These are phyloP conservation scores for Neofusicoccum laricinum DNA, from an alignment of 2,329 filamentous ascomycete species.

Conservation along the genomic window DNA sequence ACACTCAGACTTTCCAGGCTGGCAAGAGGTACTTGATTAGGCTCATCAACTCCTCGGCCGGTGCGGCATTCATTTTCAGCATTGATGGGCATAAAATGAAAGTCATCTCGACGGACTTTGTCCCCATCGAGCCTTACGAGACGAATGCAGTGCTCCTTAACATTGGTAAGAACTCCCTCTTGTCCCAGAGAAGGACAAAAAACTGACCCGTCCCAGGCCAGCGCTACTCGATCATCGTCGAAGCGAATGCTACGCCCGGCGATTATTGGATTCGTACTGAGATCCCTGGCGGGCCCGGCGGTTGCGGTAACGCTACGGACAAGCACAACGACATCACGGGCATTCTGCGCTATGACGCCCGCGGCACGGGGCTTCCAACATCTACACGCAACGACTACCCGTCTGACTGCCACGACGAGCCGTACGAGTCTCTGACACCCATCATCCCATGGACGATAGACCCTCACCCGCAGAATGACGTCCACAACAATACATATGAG, in stretches of 20 bases:
- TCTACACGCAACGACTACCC: slow-evolving; percentile 20
- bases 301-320: slow-evolving; percentile 29
- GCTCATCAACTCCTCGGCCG: slow-evolving; percentile 40
- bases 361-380: slow-evolving; percentile 18
- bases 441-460: slow-evolving; percentile 27
- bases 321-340: slow-evolving; percentile 23
- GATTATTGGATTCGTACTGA: slow-evolving; percentile 29
- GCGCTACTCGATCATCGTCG: slow-evolving; percentile 48
- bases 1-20: not conserved
- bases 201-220: slow-evolving; percentile 24
- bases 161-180: not conserved
- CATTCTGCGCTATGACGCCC: slow-evolving; percentile 24
- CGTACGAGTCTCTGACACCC: slow-evolving; percentile 23
- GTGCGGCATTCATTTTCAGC: slow-evolving; percentile 37
- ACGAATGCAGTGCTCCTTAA: slow-evolving; percentile 25
- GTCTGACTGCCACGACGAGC: slow-evolving; percentile 27
- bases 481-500: slow-evolving; percentile 23
- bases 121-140: slow-evolving; percentile 37
- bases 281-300: slow-evolving; percentile 17
- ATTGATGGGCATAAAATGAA: slow-evolving; percentile 38
- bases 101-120: slow-evolving; percentile 35
- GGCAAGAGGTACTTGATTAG: slow-evolving; percentile 45
- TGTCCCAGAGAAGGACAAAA: not conserved
- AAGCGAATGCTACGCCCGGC: slow-evolving; percentile 32
- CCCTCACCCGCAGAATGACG: slow-evolving; percentile 20